Conservation (phyloP, 306 rosid genomes). For the Lithocarpus polystachyus region DNA sequence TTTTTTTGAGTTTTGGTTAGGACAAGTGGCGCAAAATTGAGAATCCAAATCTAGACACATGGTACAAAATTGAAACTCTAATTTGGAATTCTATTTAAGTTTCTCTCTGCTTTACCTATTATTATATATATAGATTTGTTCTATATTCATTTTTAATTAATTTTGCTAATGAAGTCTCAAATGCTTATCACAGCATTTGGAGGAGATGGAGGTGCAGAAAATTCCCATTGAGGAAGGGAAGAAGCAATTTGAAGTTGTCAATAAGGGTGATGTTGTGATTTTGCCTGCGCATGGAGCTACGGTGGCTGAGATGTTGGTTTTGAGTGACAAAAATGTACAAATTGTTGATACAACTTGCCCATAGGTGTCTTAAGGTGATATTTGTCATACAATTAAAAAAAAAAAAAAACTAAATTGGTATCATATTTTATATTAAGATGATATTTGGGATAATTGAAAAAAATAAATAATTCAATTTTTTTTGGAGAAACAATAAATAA, state of each 20-base stretch:
- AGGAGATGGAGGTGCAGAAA: slow-evolving; percentile 77
- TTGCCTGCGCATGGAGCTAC: slow-evolving; percentile 97
- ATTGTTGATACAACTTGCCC: slow-evolving; percentile 97
- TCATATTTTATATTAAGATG: no score
- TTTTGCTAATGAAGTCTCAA: neutral
- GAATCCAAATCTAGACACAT: no score
- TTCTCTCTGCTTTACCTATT: no score
- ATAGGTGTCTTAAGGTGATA: slow-evolving; percentile 86
- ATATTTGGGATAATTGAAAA: no score
- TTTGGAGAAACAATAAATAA: no score
- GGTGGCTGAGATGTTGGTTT: slow-evolving; percentile 85
- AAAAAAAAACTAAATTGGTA: no score
- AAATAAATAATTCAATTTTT: no score
- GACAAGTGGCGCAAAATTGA: no score
- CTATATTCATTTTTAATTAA: neutral
- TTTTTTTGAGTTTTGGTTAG: no score
- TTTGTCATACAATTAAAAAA: neutral
- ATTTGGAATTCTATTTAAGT: no score
- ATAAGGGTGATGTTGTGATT: slow-evolving; percentile 82
- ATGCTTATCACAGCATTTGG: slow-evolving; percentile 55
- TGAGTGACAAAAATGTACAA: slow-evolving; percentile 77
- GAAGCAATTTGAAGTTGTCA: slow-evolving; percentile 78
- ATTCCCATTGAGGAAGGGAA: slow-evolving; percentile 61
- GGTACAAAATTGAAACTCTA: no score
- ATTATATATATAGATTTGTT: no score